Conservation (phyloP, 805 yeast genomes). For the Yamadazyma ubonensis region DNA sequence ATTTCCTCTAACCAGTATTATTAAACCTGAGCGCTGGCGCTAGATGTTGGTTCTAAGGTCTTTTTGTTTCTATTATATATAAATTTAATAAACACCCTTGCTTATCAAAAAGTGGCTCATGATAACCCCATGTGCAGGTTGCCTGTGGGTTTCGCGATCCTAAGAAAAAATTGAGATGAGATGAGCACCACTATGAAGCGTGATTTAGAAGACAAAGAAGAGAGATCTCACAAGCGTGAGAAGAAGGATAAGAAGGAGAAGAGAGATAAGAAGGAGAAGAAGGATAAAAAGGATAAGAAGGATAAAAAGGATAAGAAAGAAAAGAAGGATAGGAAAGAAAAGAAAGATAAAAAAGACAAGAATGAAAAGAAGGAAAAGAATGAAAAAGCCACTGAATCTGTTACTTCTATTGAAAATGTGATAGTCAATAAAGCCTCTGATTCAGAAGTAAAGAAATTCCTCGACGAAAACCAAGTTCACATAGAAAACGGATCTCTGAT, state of each 20-base stretch:
- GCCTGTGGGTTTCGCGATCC: neutral
- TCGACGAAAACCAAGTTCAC: constrained; percentile 69
- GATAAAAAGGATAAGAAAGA: constrained; percentile 13
- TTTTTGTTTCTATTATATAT: neutral
- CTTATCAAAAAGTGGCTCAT: constrained; percentile 5
- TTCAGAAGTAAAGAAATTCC: constrained; percentile 60
- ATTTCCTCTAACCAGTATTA: neutral
- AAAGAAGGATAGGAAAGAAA: constrained; percentile 11
- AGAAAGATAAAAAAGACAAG: constrained; percentile 20
- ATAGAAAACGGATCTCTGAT: constrained; percentile 58
- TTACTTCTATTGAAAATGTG: neutral
- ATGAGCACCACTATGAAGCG: constrained; percentile 8
- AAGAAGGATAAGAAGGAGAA: constrained; percentile 11
- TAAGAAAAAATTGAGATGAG: constrained; percentile 10
- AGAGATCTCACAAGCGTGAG: constrained; percentile 17
- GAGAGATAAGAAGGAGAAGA: constrained; percentile 13
- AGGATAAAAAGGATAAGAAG: constrained; percentile 11
- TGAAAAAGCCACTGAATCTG: constrained; percentile 20
- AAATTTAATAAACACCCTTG: constrained; percentile 4
- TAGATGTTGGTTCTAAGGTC: neutral
- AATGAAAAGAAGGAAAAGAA: constrained; percentile 14
- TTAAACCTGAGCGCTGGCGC: neutral
- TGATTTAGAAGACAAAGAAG: constrained; percentile 14
- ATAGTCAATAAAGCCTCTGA: constrained; percentile 41
- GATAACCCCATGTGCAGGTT: constrained; percentile 7